Conservation (phyloP, 1,284 basidiomycete genomes). For the Ceratobasidium sp. region DNA sequence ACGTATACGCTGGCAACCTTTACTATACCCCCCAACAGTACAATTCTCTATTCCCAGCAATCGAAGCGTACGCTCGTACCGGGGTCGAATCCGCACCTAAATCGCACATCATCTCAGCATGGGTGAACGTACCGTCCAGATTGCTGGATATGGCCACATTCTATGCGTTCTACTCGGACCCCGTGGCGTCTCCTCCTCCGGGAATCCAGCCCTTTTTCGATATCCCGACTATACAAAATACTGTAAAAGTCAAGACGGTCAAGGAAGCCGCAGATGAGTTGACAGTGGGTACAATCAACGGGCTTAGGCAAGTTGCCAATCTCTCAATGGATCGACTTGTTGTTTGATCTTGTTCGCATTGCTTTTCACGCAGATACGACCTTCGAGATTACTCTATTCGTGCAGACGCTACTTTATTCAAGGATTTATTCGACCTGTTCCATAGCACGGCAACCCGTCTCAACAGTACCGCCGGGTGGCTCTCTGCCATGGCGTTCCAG, state of each 20-base stretch:
- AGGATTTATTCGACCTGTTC: not conserved
- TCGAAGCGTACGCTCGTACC: not conserved
- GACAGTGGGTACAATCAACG: not conserved
- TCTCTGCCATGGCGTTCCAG: constrained; percentile 16
- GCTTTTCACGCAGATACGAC: not conserved
- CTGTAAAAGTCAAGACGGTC: constrained; percentile 16
- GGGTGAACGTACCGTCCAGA: constrained; percentile 5
- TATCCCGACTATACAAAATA: constrained; percentile 4
- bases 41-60: not conserved
- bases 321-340: not conserved
- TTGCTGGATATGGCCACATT: constrained; percentile 7
- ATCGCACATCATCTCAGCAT: constrained; percentile 5
- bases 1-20: constrained; percentile 14
- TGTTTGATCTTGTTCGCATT: not conserved
- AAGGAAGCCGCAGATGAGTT: constrained; percentile 7
- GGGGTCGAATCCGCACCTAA: constrained; percentile 9
- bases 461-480: not conserved
- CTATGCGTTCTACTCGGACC: constrained; percentile 14
- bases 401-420: not conserved
- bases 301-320: not conserved
- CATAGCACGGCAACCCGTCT: not conserved
- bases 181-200: constrained; percentile 4
- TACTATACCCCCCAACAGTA: constrained; percentile 1
- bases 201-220: constrained; percentile 14
- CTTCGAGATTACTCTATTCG: constrained; percentile 14